Evolutionary conservation across 768 basidiomycete species (phyloP), one percentile per base, ranked within the genome.

Genomic region (Tylopilus subfusipes): DNA sequence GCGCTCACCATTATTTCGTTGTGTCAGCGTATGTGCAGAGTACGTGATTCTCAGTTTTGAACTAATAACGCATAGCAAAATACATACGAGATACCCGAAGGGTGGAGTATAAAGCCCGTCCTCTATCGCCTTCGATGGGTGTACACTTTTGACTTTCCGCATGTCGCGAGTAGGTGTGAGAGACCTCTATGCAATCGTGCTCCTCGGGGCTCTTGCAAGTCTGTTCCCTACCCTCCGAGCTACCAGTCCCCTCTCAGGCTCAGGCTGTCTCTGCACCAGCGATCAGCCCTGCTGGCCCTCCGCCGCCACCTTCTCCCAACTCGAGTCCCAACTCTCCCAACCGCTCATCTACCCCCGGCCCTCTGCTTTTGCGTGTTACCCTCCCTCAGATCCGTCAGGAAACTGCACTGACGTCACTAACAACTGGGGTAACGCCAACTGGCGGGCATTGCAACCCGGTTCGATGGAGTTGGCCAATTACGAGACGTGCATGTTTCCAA

Each of bases 291-390:
- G 34, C n/a, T n/a, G n/a, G n/a, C 79, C 79, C 3, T 67, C 61
- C 19, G 44, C 64, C 0, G 39, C 64, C 2, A 16, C 18, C 18
- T 36, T 36, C 34, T 36, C 34, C 3, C 4, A 16, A n/a, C 34
- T 36, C 34, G 34, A 36, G 9, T 36, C 34, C 34, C 34, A 36
- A n/a, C 34, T 36, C 34, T 36, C 34, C 9, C 34, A 36, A 33
- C 77, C 77, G 0, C 69, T 81, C 29, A 46, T 82, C 8, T 62
- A 68, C 16, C 79, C 78, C 0, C 42, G 62, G 0, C 76, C 79
- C 0, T 70, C 73, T 2, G 76, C 73, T 4, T 69, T 68, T 1
- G 65, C 71, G 1, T 81, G 78, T 57, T 80, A 81, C 52, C 71
- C 78, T 0, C 34, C 54, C 5, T 59, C 62, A 0, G 44, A 69